Conservation (phyloP, 2,329 filamentous ascomycete species). For the Sphaerulina musiva region DNA sequence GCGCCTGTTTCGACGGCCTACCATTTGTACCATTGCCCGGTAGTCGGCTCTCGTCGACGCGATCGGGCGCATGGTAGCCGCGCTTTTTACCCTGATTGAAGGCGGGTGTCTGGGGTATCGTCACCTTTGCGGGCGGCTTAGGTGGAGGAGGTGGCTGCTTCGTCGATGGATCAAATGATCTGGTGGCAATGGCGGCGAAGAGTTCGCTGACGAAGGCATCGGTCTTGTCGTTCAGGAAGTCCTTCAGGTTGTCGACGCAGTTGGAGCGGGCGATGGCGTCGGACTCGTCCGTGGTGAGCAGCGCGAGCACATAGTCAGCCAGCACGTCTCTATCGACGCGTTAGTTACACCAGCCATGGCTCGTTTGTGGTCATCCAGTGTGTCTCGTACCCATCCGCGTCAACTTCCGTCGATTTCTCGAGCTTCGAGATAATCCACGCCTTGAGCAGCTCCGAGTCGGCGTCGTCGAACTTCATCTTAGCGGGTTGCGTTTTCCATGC, state of each 20-base stretch:
- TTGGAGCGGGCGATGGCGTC: constrained; percentile 58
- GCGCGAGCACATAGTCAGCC: constrained; percentile 75
- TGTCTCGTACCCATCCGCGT: constrained; percentile 52
- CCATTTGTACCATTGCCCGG: constrained; percentile 32
- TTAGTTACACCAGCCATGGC: too few relatives aligned
- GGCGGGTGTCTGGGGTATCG: constrained; percentile 23
- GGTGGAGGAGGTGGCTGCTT: constrained; percentile 16
- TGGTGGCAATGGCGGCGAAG: constrained; percentile 58
- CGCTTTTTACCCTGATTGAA: constrained; percentile 48
- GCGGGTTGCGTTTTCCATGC: background rate
- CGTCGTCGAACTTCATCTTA: constrained; percentile 51
- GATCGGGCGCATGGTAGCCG: constrained; percentile 49
- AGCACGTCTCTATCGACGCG: constrained; percentile 73
- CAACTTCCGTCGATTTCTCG: constrained; percentile 68
- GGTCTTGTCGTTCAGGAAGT: constrained; percentile 65
- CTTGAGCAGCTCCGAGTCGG: constrained; percentile 56
- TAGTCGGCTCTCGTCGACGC: constrained; percentile 35
- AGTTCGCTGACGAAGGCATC: constrained; percentile 63
- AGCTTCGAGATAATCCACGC: constrained; percentile 71
- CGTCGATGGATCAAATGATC: constrained; percentile 35
- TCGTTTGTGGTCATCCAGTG: too few relatives aligned
- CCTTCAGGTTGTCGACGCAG: constrained; percentile 65
- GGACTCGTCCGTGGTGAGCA: constrained; percentile 64
- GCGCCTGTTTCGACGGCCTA: constrained; percentile 54
- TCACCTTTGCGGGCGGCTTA: constrained; percentile 18